phyloP scores from a whole-genome alignment of 352 stramenopile genomes.

The Nothophytophthora sp. region DNA sequence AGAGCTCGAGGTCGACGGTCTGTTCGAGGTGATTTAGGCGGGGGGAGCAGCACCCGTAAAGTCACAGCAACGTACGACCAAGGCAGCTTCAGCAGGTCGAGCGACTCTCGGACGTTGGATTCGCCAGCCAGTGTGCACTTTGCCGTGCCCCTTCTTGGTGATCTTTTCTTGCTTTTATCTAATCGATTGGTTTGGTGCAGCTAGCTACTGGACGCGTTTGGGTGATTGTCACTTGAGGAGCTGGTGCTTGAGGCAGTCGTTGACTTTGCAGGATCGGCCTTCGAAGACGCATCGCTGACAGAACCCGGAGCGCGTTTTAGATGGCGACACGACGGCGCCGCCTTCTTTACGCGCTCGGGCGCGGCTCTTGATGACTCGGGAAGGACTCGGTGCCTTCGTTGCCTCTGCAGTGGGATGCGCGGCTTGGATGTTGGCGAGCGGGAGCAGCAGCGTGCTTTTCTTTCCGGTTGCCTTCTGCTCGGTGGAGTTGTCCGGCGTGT shows the following conservation, averaged over 20 bases:
- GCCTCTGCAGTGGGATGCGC: background rate
- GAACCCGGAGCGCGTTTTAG: slow-evolving; percentile 51
- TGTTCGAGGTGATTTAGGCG: slow-evolving; percentile 73
- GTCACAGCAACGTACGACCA: background rate
- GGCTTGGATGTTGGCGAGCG: slow-evolving; percentile 10
- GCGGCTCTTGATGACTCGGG: slow-evolving; percentile 3
- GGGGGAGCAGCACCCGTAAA: slow-evolving; percentile 20
- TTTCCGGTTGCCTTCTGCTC: slow-evolving; percentile 3
- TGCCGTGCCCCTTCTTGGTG: slow-evolving; percentile 11
- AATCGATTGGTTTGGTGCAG: slow-evolving; percentile 30
- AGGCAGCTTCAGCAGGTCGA: too few relatives aligned
- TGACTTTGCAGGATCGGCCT: slow-evolving; percentile 60
- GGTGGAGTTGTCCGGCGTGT: background rate
- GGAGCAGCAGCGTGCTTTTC: slow-evolving; percentile 13
- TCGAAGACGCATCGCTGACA: slow-evolving; percentile 62
- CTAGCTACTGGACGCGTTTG: slow-evolving; percentile 5
- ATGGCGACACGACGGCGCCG: slow-evolving; percentile 12
- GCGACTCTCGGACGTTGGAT: background rate
- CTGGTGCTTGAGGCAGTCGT: slow-evolving; percentile 68
- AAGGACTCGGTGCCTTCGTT: slow-evolving; percentile 13
- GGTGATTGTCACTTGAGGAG: slow-evolving; percentile 30
- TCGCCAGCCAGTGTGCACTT: slow-evolving; percentile 2
- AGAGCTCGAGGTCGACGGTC: slow-evolving; percentile 72
- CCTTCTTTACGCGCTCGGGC: slow-evolving; percentile 7
- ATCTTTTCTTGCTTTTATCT: slow-evolving; percentile 32